Conservation (phyloP, 345 rosid species). For the Euphorbia pulcherrima region DNA sequence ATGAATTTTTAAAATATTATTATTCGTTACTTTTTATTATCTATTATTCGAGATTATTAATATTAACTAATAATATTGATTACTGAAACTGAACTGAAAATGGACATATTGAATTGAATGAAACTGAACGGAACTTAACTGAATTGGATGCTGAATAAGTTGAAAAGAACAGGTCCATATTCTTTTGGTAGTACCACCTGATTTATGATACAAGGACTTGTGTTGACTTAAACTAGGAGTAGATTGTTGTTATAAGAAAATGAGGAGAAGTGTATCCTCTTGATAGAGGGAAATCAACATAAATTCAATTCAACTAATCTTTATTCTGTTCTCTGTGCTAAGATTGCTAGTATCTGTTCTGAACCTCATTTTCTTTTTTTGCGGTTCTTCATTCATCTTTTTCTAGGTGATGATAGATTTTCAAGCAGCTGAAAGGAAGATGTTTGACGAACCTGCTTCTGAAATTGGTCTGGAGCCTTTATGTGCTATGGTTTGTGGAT, state of each 20-base stretch:
- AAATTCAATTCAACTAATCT: background rate
- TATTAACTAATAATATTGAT: too few species aligned
- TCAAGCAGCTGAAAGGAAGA: conserved; percentile 89
- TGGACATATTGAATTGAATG: too few species aligned
- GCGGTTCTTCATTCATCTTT: conserved; percentile 12
- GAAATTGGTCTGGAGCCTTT: conserved; percentile 93
- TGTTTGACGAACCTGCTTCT: conserved; percentile 86
- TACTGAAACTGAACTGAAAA: too few species aligned
- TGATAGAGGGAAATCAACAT: conserved; percentile 2
- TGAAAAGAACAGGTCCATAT: too few species aligned
- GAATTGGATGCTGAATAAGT: too few species aligned
- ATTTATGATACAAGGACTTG: conserved; percentile 5
- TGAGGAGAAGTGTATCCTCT: background rate
- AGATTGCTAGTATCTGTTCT: conserved; percentile 1
- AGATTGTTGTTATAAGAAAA: background rate
- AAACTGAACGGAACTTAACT: too few species aligned
- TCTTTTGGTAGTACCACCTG: background rate
- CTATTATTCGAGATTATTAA: too few species aligned
- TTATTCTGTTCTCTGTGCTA: conserved; percentile 1
- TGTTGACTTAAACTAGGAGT: background rate
- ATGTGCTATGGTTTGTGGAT: conserved; percentile 85
- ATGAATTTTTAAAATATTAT: too few species aligned
- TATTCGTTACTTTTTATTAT: too few species aligned
- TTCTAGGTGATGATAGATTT: conserved; percentile 96
- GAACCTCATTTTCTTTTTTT: background rate